Conservation (phyloP, 306 rosid species). For the Canavalia ensiformis region DNA sequence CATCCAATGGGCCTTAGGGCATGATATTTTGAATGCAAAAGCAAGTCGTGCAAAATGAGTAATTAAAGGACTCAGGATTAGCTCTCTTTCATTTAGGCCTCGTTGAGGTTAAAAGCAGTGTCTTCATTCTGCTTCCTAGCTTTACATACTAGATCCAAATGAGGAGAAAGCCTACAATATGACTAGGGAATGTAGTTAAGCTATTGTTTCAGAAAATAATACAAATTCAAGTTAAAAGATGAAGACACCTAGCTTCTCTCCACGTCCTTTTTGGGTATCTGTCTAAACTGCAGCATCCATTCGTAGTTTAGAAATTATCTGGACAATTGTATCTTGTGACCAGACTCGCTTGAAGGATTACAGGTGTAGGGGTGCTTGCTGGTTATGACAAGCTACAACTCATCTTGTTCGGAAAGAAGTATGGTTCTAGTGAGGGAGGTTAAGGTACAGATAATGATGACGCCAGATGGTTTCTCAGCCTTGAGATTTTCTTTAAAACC, state of each 20-base stretch:
- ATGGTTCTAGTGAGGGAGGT: conserved; percentile 86
- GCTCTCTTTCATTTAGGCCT: too few species aligned
- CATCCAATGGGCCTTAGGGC: too few species aligned
- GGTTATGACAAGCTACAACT: conserved; percentile 82
- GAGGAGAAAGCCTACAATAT: too few species aligned
- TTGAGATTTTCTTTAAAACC: too few species aligned
- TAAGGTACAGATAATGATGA: conserved; percentile 51
- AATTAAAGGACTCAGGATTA: too few species aligned
- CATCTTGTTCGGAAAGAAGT: conserved; percentile 74
- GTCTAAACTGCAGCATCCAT: conserved; percentile 57
- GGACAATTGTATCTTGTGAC: conserved; percentile 68
- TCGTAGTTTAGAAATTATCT: conserved; percentile 67
- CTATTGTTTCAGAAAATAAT: too few species aligned
- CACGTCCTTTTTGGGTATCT: conserved; percentile 61
- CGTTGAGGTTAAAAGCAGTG: too few species aligned
- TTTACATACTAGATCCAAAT: too few species aligned
- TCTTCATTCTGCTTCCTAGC: too few species aligned
- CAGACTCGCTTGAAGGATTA: conserved; percentile 61
- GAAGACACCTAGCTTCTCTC: conserved; percentile 14
- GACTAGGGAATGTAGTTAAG: too few species aligned
- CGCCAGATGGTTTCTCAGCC: not conserved
- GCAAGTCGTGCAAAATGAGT: too few species aligned
- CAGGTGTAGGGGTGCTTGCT: conserved; percentile 84
- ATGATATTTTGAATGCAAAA: too few species aligned
- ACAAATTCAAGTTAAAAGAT: not conserved